Percentiles rank a stretch among this genome's conserved stretches.
phyloP scores from a whole-genome alignment of 1,284 basidiomycete genomes.

The Puccinia hordei region DNA sequence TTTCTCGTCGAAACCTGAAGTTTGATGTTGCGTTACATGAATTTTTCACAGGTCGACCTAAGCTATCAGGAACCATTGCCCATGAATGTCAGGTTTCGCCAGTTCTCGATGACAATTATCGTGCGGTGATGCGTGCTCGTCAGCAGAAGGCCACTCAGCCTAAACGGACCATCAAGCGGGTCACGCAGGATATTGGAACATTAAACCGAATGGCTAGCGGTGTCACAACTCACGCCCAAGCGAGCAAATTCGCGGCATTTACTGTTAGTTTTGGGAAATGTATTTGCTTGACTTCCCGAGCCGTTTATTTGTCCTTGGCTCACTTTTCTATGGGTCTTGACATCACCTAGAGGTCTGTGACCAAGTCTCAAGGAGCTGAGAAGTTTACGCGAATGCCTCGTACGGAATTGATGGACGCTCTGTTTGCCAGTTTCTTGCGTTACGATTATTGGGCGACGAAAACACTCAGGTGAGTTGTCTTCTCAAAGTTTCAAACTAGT shows the following conservation, averaged over 20 bases:
- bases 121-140: slow-evolving; percentile 61
- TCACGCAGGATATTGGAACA: slow-evolving; percentile 59
- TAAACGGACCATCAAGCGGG: slow-evolving; percentile 61
- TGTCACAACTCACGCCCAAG: slow-evolving; percentile 52
- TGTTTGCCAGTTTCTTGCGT: slow-evolving; percentile 78
- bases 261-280: slow-evolving; percentile 52
- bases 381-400: slow-evolving; percentile 80
- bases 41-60: slow-evolving; percentile 52
- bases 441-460: slow-evolving; percentile 81
- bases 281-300: neutral
- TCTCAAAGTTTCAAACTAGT: neutral
- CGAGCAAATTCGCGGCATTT: slow-evolving; percentile 55
- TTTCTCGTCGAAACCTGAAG: neutral
- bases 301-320: neutral
- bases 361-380: slow-evolving; percentile 52
- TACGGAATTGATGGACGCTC: slow-evolving; percentile 81
- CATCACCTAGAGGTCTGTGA: slow-evolving; percentile 52
- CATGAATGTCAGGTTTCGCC: slow-evolving; percentile 60
- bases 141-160: slow-evolving; percentile 60
- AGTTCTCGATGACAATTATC: slow-evolving; percentile 60
- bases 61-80: slow-evolving; percentile 57
- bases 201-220: slow-evolving; percentile 59
- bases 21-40: slow-evolving; percentile 5
- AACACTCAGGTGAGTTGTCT: slow-evolving; percentile 61
- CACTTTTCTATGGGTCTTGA: neutral